These are phyloP conservation scores for Phytopythium sindhum DNA, from an alignment of 352 stramenopile species.

Conservation along the genomic window DNA sequence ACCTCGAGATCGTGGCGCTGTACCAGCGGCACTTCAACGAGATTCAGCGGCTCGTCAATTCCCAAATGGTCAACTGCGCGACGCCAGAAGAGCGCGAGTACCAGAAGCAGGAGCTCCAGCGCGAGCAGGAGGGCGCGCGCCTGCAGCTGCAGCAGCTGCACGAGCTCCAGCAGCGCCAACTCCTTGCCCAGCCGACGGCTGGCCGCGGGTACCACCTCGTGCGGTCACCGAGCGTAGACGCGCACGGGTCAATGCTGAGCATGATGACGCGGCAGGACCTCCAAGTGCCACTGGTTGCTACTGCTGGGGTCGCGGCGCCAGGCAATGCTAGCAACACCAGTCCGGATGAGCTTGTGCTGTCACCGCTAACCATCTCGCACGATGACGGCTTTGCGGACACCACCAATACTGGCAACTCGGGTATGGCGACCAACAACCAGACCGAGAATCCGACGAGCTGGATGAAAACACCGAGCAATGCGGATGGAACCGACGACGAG, in stretches of 20 bases:
- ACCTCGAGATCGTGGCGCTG: conserved; percentile 7
- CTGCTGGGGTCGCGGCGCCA: not conserved
- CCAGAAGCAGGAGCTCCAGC: conserved; percentile 2
- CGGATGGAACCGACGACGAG: not conserved
- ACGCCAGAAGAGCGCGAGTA: not conserved
- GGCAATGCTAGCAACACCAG: not conserved
- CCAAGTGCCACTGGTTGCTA: not conserved
- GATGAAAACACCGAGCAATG: not conserved
- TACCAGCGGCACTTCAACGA: conserved; percentile 39
- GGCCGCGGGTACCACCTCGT: not conserved
- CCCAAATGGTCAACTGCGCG: not conserved
- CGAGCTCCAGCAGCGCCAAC: not conserved
- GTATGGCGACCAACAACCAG: not conserved
- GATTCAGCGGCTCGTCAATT: conserved; percentile 8
- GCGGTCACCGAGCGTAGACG: conserved; percentile 4
- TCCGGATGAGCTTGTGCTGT: not conserved
- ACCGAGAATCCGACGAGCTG: not conserved
- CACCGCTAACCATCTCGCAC: not conserved
- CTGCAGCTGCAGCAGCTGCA: conserved; percentile 3
- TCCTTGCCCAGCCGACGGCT: conserved; percentile 5
- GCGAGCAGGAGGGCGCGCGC: not conserved
- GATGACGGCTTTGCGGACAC: not conserved
- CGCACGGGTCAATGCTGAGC: not conserved
- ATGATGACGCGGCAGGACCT: not conserved
- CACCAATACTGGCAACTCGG: not conserved